Evolutionary conservation across 345 rosid genomes (phyloP).

Genomic region (Litchi chinensis): DNA sequence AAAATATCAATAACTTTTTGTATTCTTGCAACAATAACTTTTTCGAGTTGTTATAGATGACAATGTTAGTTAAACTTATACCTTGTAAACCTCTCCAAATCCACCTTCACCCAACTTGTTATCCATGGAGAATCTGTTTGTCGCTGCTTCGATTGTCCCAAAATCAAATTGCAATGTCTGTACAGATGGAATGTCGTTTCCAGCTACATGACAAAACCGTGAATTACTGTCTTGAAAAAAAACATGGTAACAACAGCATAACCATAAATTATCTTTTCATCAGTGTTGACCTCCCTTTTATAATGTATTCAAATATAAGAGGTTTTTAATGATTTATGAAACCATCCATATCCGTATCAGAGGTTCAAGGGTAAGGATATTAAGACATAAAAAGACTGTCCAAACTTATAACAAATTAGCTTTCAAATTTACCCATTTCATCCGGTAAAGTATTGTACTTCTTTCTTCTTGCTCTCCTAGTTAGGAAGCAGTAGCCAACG

Average conservation of each 20-base stretch:
- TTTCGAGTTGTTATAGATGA: not conserved
- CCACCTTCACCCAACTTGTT: slow-evolving; percentile 77
- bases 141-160: slow-evolving; percentile 41
- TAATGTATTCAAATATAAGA: no score
- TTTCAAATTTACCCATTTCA: slow-evolving; percentile 33
- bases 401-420: no score
- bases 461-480: slow-evolving; percentile 36
- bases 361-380: no score
- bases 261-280: no score
- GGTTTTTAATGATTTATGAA: no score
- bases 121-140: slow-evolving; percentile 48
- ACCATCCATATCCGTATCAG: no score
- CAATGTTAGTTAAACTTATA: not conserved
- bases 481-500: slow-evolving; percentile 24
- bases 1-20: not conserved
- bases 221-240: not conserved
- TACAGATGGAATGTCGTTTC: slow-evolving; percentile 25
- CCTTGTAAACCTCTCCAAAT: slow-evolving; percentile 71
- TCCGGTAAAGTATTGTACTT: no score
- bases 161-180: slow-evolving; percentile 53
- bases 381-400: no score
- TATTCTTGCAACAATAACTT: not conserved
- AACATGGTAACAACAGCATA: no score
- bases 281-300: no score
- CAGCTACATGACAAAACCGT: slow-evolving; percentile 28